Conservation (phyloP, 2,329 filamentous ascomycete species). For the Onygena corvina region DNA sequence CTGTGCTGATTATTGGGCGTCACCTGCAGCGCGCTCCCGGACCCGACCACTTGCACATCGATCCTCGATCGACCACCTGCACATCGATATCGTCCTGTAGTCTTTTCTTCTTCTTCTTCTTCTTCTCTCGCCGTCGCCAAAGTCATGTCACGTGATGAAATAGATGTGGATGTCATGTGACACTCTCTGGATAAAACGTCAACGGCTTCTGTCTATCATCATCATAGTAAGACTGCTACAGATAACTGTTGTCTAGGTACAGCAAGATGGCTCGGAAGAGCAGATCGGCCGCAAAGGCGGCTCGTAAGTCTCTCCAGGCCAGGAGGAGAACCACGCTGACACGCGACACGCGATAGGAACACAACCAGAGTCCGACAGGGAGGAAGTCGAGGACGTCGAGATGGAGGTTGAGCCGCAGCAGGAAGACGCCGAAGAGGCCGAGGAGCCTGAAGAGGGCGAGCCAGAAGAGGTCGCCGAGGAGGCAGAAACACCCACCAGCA, state of each 20-base stretch:
- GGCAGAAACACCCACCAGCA: conserved; percentile 26
- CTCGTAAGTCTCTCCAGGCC: conserved; percentile 37
- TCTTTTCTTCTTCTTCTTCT: not conserved
- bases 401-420: conserved; percentile 5
- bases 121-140: no score
- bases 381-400: conserved; percentile 19
- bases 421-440: conserved; percentile 21
- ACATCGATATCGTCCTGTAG: not conserved
- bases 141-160: no score
- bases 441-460: conserved; percentile 22
- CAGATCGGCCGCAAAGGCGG: conserved; percentile 37
- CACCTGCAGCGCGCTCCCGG: no score
- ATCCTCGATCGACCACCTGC: no score
- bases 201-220: not conserved
- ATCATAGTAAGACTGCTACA: not conserved
- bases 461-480: conserved; percentile 37
- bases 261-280: conserved; percentile 34
- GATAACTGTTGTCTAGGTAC: not conserved
- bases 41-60: no score
- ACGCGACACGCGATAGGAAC: no score
- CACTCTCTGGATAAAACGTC: no score
- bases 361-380: conserved; percentile 27
- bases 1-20: no score
- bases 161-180: no score
- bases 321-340: conserved; percentile 15